Conservation (phyloP, 2,329 filamentous ascomycete species). For the Stachybotrys chartarum region DNA sequence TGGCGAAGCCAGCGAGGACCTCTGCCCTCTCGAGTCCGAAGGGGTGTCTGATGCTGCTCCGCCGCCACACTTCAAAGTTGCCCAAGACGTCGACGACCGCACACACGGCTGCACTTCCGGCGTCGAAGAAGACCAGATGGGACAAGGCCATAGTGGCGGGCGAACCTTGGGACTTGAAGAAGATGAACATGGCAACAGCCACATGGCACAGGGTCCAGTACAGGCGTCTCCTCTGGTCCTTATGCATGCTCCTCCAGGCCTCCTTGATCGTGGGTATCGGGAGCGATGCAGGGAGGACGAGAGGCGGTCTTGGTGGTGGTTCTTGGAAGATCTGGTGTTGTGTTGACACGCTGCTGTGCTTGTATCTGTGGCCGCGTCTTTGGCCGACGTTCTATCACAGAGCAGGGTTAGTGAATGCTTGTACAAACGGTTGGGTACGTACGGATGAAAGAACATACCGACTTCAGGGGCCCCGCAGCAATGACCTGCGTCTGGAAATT, state of each 20-base stretch:
- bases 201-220: slow-evolving; percentile 90
- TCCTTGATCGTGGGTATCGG: slow-evolving; percentile 86
- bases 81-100: slow-evolving; percentile 87
- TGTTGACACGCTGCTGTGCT: slow-evolving; percentile 85
- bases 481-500: slow-evolving; percentile 86
- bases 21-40: slow-evolving; percentile 90
- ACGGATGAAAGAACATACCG: slow-evolving; percentile 41
- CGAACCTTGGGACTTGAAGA: slow-evolving; percentile 79
- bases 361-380: slow-evolving; percentile 92
- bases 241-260: slow-evolving; percentile 83
- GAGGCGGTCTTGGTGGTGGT: slow-evolving; percentile 74
- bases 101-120: slow-evolving; percentile 83
- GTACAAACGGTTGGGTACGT: background rate
- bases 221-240: slow-evolving; percentile 73
- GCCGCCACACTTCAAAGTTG: slow-evolving; percentile 97
- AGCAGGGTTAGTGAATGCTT: slow-evolving; percentile 4
- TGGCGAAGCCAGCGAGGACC: slow-evolving; percentile 89
- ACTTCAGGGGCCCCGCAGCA: slow-evolving; percentile 68
- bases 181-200: slow-evolving; percentile 72
- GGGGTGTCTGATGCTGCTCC: slow-evolving; percentile 85
- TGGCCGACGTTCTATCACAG: slow-evolving; percentile 70
- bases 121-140: slow-evolving; percentile 92
- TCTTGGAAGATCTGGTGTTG: slow-evolving; percentile 94
- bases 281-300: slow-evolving; percentile 83
- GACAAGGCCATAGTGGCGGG: slow-evolving; percentile 88